Evolutionary conservation across 352 stramenopile genomes (phyloP).

Genomic region (Globisporangium emineosum): DNA sequence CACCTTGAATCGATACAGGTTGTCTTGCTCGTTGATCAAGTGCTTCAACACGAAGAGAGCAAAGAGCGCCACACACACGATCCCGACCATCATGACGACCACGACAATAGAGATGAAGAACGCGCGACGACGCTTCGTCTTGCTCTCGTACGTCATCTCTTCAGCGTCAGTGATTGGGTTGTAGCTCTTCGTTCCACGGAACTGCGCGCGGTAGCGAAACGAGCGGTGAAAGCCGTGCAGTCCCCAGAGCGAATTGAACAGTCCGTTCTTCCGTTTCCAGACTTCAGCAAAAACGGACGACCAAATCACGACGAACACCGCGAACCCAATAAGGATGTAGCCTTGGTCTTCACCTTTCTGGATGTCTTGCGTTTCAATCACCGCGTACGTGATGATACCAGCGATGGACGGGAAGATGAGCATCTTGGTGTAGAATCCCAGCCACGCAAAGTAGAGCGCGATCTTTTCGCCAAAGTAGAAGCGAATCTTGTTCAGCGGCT

Average conservation of each 20-base stretch:
- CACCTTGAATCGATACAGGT: constrained; percentile 25
- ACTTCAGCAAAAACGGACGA: constrained; percentile 83
- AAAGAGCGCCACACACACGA: constrained; percentile 64
- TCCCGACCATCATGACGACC: constrained; percentile 71
- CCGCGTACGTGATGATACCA: constrained; percentile 75
- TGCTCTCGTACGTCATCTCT: constrained; percentile 71
- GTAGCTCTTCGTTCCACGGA: constrained; percentile 70
- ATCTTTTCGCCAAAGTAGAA: constrained; percentile 92
- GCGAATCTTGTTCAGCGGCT: constrained; percentile 86
- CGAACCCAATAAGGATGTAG: constrained; percentile 76
- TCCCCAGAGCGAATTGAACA: constrained; percentile 85
- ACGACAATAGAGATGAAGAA: constrained; percentile 60
- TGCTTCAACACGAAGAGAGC: constrained; percentile 79
- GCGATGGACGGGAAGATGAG: constrained; percentile 75
- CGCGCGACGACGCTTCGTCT: constrained; percentile 42
- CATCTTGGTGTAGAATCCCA: constrained; percentile 93
- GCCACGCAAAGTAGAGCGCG: constrained; percentile 90
- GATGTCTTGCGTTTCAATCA: constrained; percentile 43
- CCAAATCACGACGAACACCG: constrained; percentile 86
- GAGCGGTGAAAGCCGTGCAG: constrained; percentile 69
- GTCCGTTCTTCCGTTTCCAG: constrained; percentile 87
- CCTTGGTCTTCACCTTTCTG: constrained; percentile 45
- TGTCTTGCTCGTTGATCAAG: constrained; percentile 51
- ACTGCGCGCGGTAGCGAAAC: constrained; percentile 82
- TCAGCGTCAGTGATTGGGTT: constrained; percentile 63